phyloP scores from a whole-genome alignment of 352 stramenopile genomes.

The Pythium rishiriense region DNA sequence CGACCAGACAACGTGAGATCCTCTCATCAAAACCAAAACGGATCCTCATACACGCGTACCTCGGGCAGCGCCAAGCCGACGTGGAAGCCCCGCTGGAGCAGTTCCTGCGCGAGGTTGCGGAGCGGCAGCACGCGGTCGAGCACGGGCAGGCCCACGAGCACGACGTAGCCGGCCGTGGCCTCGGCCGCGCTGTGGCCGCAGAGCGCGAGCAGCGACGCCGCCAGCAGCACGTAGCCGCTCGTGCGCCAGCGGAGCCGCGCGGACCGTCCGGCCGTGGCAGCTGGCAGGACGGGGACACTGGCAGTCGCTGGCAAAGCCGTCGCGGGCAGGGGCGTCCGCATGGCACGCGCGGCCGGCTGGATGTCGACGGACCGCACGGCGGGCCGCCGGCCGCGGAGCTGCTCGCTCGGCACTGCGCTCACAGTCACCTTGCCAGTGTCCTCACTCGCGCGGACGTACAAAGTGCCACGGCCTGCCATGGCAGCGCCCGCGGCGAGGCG shows the following conservation, averaged over 20 bases:
- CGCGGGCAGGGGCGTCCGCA: not conserved
- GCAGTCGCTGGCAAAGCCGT: not conserved
- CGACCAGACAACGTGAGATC: not conserved
- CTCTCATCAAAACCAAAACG: not conserved
- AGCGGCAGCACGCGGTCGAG: conserved; percentile 82
- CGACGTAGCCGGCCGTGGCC: conserved; percentile 55
- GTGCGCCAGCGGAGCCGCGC: conserved; percentile 5
- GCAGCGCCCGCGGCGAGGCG: not conserved
- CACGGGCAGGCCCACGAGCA: conserved; percentile 84
- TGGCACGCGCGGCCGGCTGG: conserved; percentile 14
- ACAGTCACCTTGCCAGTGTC: conserved; percentile 17
- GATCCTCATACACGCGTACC: conserved; percentile 27
- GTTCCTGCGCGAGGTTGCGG: conserved; percentile 72
- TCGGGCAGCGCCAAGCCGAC: conserved; percentile 81
- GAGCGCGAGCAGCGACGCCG: conserved; percentile 8
- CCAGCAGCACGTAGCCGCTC: conserved; percentile 20
- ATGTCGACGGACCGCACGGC: conserved; percentile 28
- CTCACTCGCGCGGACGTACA: not conserved
- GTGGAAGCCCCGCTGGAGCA: conserved; percentile 70
- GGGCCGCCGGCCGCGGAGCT: conserved; percentile 10
- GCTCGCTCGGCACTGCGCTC: conserved; percentile 22
- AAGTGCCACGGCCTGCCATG: not conserved
- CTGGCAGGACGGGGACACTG: no score
- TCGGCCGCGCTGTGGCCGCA: conserved; percentile 15
- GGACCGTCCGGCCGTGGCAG: not conserved